These are phyloP conservation scores for Hyaloscypha bicolor DNA, from an alignment of 495 filamentous ascomycete genomes.

Conservation along the genomic window DNA sequence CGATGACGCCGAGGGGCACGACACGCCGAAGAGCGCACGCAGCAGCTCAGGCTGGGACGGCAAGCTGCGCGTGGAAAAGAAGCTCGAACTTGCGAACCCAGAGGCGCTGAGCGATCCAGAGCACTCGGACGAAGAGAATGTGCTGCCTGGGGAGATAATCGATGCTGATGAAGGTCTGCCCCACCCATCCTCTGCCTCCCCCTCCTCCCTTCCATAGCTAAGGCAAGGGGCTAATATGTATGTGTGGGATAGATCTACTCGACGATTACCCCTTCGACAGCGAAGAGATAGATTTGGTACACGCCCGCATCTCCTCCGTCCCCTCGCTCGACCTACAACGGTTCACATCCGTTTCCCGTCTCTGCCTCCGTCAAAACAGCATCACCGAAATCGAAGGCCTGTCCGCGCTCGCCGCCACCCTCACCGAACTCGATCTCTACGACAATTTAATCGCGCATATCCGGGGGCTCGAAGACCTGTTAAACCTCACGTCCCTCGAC, in stretches of 20 bases:
- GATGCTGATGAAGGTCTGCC: constrained; percentile 76
- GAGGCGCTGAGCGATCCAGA: constrained; percentile 81
- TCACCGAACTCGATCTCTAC: constrained; percentile 92
- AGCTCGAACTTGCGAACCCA: constrained; percentile 67
- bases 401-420: constrained; percentile 57
- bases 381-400: constrained; percentile 79
- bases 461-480: constrained; percentile 77
- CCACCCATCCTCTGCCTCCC: not conserved
- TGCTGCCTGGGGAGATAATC: constrained; percentile 73
- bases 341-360: constrained; percentile 73
- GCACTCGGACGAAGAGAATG: constrained; percentile 79
- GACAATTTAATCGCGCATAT: constrained; percentile 95
- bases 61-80: constrained; percentile 73
- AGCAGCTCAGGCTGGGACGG: constrained; percentile 91
- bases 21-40: constrained; percentile 31
- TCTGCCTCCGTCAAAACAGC: constrained; percentile 94
- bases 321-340: constrained; percentile 76
- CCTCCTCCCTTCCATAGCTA: not conserved
- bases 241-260: constrained; percentile 47
- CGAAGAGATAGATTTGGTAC: constrained; percentile 87
- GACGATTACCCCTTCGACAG: constrained; percentile 52
- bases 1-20: constrained; percentile 29
- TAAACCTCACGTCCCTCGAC: constrained; percentile 76
- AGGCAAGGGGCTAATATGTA: not conserved
- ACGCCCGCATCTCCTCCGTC: constrained; percentile 81